Base-by-base conservation (phyloP, 2,329 filamentous ascomycete species). In the Dichotomopilus funicola region DNA sequence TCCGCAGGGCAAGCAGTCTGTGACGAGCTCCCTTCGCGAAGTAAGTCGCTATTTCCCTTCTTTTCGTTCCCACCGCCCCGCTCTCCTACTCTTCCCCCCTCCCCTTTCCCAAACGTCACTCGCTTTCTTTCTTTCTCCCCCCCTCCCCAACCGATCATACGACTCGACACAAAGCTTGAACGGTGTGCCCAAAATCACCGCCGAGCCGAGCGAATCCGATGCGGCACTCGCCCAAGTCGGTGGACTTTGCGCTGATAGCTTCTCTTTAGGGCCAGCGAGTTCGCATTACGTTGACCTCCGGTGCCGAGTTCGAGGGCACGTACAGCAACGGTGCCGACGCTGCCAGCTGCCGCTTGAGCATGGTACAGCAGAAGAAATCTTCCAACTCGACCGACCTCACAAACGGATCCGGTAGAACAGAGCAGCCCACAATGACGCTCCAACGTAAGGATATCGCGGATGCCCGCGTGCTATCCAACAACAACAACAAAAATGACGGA, bases 281-380 rank as follows among this genome's bases (percentile, higher is more conserved):
- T 43, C 64, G 61, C 54, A 62, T 69, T 49, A 62, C 61, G 13
- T 63, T 68, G 43, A 53, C 61, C 12, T 64, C 55, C 57, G 64
- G 64, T 37, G 62, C 64, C 58, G 67, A 68, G 54, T 68, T 65
- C 54, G 67, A 69, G 57, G 65, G 67, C 58, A 62, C 63, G 57
- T 68, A 66, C 61, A 65, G 58, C 58, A 65, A 61, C 59, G 60
- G 58, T 41, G 59, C 60, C 52, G 65, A 67, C 44, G 47, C 62
- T 37, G 57, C 62, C 35, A 67, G 58, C 59, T 65, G 64, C 58
- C 62, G 62, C 54, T 62, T 67, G 59, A 66, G 59, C 59, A 67
- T 67, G 67, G 70, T 70, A 36, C 65, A 65, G 62, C 69, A 69
- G 51, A 71, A 67, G 62, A 68, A 67, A 58, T 53, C 61, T 11